A percentile compares a stretch with the other conserved stretches of the same genome.
Evolutionary conservation across 78 protist genomes (phyloP).

Genomic region (Cyanophora paradoxa): DNA sequence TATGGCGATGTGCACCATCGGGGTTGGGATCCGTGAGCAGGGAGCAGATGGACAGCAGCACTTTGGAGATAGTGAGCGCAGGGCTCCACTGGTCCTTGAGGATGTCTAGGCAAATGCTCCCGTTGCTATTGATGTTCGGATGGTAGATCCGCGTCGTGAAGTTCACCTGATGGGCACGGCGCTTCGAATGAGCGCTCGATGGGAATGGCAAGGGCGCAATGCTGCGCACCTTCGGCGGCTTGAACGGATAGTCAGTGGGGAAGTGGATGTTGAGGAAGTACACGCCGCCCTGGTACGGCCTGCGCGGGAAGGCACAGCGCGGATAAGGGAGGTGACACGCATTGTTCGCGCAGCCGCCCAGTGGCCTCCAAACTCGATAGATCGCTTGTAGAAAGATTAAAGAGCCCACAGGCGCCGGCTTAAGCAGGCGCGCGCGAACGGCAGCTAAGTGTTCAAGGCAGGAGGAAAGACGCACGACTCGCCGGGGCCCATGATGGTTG

Average conservation of each 20-base stretch:
- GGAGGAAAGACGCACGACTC: too few species aligned
- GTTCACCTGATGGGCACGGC: conserved; percentile 24
- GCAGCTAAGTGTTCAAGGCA: too few species aligned
- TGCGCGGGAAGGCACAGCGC: conserved; percentile 20
- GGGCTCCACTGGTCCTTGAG: conserved; percentile 88
- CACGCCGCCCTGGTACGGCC: conserved; percentile 89
- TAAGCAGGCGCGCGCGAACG: too few species aligned
- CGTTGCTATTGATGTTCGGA: conserved; percentile 77
- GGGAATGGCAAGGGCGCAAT: not conserved
- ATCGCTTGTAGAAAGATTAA: too few species aligned
- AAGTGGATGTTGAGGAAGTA: conserved; percentile 61
- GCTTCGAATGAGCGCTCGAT: not conserved
- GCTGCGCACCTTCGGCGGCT: conserved; percentile 83
- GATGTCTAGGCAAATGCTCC: conserved; percentile 88
- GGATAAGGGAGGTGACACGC: too few species aligned
- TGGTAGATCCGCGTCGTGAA: conserved; percentile 87
- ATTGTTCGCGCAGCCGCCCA: too few species aligned
- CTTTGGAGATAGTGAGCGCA: conserved; percentile 85
- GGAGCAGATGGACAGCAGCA: conserved; percentile 72
- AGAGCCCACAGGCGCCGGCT: too few species aligned
- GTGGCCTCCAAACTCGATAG: too few species aligned
- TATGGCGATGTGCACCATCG: not conserved
- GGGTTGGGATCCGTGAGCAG: conserved; percentile 92
- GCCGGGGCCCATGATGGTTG: conserved; percentile 79
- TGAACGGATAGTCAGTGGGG: conserved; percentile 96